Base-by-base conservation (phyloP, 352 stramenopile species). In the Pythium myriotylum region DNA sequence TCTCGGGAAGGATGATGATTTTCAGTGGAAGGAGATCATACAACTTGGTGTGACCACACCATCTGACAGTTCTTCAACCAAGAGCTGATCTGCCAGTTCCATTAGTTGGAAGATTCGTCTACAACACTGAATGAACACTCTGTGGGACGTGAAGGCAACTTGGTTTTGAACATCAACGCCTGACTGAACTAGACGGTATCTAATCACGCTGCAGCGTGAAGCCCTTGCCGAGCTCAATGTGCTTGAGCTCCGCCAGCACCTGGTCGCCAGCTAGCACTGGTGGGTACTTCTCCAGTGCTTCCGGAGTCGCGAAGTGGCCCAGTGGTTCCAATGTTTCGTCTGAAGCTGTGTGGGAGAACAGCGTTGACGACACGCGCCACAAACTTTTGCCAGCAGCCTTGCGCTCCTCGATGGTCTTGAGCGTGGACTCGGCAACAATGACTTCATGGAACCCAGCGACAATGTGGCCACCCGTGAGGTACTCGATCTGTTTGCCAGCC, bases 401-500 rank as follows among this genome's bases (percentile, higher is more conserved):
- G 24, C 81, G 75, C 51, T 81, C 53, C n/a, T 73, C 68, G 29
- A 97, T 96, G 7, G 74, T 73, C 20, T 90, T 62, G 1, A 89
- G 54, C 17, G 91, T 97, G n/a, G 76, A 65, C 12, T 94, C 73
- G 9, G 76, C 79, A 27, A 97, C 76, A 22, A 96, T 77, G 35
- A 97, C 91, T 77, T 98, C 92, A 62, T 98, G 92, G 72, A 97
- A 98, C 19, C 92, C 92, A 16, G 92, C 92, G 65, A 94, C 68
- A 20, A 98, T 74, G 74, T 97, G 88, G 46, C 92, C 92, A 50
- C 88, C 92, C 6, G 92, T 98, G 39, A 97, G 68, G 67, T 96
- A 95, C 63, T 98, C 91, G 50, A 96, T 88, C 69, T 98, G 92
- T 62, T 96, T 97, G 55, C 92, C 92, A 1, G 91, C 89, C 55